A percentile compares a stretch with the other conserved stretches of the same genome.
These are phyloP conservation scores for Nannizziopsis barbatae DNA, from an alignment of 2,329 filamentous ascomycete species.

Conservation along the genomic window DNA sequence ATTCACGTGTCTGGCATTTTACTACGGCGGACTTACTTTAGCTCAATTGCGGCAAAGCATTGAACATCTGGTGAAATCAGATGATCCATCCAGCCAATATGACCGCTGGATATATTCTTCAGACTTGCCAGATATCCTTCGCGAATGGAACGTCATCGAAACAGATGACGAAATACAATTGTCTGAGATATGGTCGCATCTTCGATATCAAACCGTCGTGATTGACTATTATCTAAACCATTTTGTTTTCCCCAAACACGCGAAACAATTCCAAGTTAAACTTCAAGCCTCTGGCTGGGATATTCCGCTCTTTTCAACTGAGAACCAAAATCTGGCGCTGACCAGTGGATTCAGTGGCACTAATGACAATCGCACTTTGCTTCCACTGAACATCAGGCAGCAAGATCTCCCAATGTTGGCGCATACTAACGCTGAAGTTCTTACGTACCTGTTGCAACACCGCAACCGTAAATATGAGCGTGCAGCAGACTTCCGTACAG, in stretches of 20 bases:
- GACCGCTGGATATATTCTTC: conserved; percentile 24
- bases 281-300: conserved; percentile 59
- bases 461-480: conserved; percentile 35
- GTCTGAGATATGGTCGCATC: conserved; percentile 37
- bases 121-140: conserved; percentile 31
- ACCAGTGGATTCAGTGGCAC: conserved; percentile 62
- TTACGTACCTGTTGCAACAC: conserved; percentile 46
- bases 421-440: conserved; percentile 57
- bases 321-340: neutral
- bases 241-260: conserved; percentile 51
- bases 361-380: conserved; percentile 48
- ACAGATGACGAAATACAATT: conserved; percentile 45
- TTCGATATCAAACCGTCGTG: conserved; percentile 43
- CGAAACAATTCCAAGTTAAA: conserved; percentile 53
- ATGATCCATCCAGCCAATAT: conserved; percentile 45
- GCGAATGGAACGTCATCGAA: conserved; percentile 45
- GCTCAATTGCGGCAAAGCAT: conserved; percentile 42
- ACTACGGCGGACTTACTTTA: conserved; percentile 45
- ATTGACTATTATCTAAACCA: conserved; percentile 54
- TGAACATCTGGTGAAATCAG: conserved; percentile 38
- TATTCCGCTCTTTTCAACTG: conserved; percentile 31
- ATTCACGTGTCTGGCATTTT: conserved; percentile 47
- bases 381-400: conserved; percentile 49
- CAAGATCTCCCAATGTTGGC: conserved; percentile 44
- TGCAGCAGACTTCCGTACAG: conserved; percentile 7